These are phyloP conservation scores for Mycena sp. DNA, from an alignment of 1,284 basidiomycete species.

Conservation along the genomic window DNA sequence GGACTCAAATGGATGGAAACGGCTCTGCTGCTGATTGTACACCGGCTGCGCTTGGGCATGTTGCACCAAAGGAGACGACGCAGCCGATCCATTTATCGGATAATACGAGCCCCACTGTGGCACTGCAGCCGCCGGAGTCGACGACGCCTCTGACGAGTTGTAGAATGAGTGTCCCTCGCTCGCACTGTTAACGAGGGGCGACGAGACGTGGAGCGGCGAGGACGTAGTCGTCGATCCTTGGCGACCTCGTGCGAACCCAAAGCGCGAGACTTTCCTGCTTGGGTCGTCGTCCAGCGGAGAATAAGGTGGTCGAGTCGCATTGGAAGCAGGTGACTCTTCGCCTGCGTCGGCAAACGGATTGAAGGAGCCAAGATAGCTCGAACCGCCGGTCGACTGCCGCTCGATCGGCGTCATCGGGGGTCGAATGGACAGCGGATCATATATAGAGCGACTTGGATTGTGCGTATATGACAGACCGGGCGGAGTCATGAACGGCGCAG, in stretches of 20 bases:
- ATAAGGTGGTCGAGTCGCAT: constrained; percentile 12
- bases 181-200: constrained; percentile 57
- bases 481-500: constrained; percentile 53
- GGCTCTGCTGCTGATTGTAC: constrained; percentile 47
- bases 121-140: constrained; percentile 28
- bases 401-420: constrained; percentile 52
- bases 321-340: constrained; percentile 49
- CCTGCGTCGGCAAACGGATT: constrained; percentile 76
- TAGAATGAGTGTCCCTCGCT: constrained; percentile 59
- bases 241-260: constrained; percentile 83
- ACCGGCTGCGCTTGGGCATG: constrained; percentile 54
- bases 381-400: constrained; percentile 54
- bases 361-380: constrained; percentile 76
- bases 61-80: constrained; percentile 55
- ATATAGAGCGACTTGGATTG: constrained; percentile 57
- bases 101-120: constrained; percentile 24
- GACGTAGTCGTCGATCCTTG: constrained; percentile 65
- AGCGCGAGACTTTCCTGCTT: constrained; percentile 77
- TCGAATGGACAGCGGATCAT: constrained; percentile 56
- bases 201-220: constrained; percentile 67
- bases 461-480: constrained; percentile 62
- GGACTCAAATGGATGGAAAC: constrained; percentile 67
- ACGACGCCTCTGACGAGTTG: constrained; percentile 51
- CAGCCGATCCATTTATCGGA: constrained; percentile 51
- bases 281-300: constrained; percentile 68